A percentile compares a stretch with the other conserved stretches of the same genome.
These are phyloP conservation scores for Aspergillus hiratsukae DNA, from an alignment of 2,329 filamentous ascomycete genomes.

Conservation along the genomic window DNA sequence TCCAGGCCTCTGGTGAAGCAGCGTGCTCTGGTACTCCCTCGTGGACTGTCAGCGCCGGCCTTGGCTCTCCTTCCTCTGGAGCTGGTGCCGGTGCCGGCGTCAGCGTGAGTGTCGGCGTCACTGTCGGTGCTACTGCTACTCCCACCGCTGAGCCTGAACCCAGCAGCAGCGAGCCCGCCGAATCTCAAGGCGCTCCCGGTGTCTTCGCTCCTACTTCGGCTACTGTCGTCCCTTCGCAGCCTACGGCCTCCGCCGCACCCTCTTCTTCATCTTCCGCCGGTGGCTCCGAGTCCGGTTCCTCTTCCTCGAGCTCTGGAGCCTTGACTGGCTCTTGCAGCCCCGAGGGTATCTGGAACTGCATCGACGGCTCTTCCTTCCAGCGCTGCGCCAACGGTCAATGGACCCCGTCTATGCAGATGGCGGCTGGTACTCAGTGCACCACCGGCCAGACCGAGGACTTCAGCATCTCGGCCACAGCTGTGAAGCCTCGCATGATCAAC, in stretches of 20 bases:
- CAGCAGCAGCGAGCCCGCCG: not conserved
- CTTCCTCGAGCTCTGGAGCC: conserved; percentile 25
- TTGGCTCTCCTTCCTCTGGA: conserved; percentile 16
- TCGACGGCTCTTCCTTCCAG: conserved; percentile 55
- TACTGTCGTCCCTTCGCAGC: conserved; percentile 11
- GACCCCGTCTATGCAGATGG: conserved; percentile 48
- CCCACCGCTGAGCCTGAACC: not conserved
- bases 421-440: conserved; percentile 52
- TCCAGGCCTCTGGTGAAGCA: conserved; percentile 26
- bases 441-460: conserved; percentile 31
- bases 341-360: conserved; percentile 59
- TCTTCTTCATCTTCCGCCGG: conserved; percentile 2
- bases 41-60: conserved; percentile 27
- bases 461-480: conserved; percentile 15
- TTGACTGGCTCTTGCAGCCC: conserved; percentile 45
- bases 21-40: conserved; percentile 30
- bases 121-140: conserved; percentile 14
- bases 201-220: conserved; percentile 16
- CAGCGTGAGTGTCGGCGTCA: not conserved
- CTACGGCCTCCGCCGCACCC: conserved; percentile 9
- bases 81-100: not conserved
- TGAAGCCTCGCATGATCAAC: conserved; percentile 23
- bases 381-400: conserved; percentile 59
- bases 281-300: conserved; percentile 7
- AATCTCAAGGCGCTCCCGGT: conserved; percentile 12